These are phyloP conservation scores for Penicillium atrosanguineum DNA, from an alignment of 495 filamentous ascomycete genomes.

Conservation along the genomic window DNA sequence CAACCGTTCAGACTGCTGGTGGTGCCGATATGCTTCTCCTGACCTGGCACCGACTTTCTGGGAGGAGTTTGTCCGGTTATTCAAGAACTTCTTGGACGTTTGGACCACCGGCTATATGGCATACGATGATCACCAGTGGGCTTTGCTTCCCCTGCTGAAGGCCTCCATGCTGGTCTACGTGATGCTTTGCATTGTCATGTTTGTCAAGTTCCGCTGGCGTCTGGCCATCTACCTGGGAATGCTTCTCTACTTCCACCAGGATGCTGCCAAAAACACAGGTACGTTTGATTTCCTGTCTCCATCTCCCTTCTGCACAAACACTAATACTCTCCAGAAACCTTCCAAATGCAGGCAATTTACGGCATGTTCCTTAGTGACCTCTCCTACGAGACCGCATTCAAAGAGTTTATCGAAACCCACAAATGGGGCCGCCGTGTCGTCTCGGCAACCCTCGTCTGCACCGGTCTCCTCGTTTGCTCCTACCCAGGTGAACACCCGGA, in stretches of 20 bases:
- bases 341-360: slow-evolving; percentile 60
- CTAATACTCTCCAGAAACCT: slow-evolving; percentile 30
- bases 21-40: slow-evolving; percentile 56
- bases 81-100: slow-evolving; percentile 49
- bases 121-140: slow-evolving; percentile 68
- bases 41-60: slow-evolving; percentile 36
- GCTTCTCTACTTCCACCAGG: slow-evolving; percentile 53
- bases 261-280: slow-evolving; percentile 30
- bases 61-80: slow-evolving; percentile 40
- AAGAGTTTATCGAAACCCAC: slow-evolving; percentile 47
- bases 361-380: slow-evolving; percentile 63
- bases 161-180: slow-evolving; percentile 62
- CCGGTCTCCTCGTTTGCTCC: slow-evolving; percentile 55
- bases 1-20: slow-evolving; percentile 56
- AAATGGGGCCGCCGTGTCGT: slow-evolving; percentile 47
- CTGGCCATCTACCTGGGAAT: slow-evolving; percentile 51
- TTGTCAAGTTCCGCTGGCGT: slow-evolving; percentile 55
- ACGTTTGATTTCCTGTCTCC: neutral
- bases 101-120: slow-evolving; percentile 59
- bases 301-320: no score
- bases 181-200: slow-evolving; percentile 53
- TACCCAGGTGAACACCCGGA: slow-evolving; percentile 60
- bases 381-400: slow-evolving; percentile 51
- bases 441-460: slow-evolving; percentile 38
- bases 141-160: slow-evolving; percentile 58